Percentiles rank a stretch among this genome's conserved stretches.
These are phyloP conservation scores for Scleromitrula shiraiana DNA, from an alignment of 2,329 filamentous ascomycete species.

Conservation along the genomic window DNA sequence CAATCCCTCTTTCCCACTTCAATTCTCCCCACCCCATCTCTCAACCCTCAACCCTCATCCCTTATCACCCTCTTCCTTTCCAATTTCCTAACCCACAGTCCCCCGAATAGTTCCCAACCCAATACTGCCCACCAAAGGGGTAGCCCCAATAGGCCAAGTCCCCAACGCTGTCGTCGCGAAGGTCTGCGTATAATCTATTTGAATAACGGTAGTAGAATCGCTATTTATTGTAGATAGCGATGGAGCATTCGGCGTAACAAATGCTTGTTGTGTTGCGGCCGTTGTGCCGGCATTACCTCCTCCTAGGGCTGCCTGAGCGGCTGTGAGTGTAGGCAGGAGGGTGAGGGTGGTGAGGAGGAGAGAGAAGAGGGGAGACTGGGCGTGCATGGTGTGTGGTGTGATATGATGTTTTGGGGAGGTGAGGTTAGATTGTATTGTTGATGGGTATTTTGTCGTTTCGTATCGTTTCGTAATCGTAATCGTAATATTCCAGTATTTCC, in stretches of 20 bases:
- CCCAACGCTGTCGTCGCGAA: slow-evolving; percentile 27
- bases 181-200: slow-evolving; percentile 21
- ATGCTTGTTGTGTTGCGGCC: slow-evolving; percentile 3
- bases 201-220: neutral
- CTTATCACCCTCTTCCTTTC: slow-evolving; percentile 7
- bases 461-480: no score
- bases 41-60: neutral
- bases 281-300: neutral
- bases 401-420: neutral
- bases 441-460: neutral
- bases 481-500: no score
- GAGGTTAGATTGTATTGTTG: neutral
- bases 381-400: neutral
- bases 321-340: neutral
- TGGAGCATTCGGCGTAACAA: neutral
- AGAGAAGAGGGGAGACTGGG: neutral
- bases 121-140: slow-evolving; percentile 20
- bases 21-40: neutral
- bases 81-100: slow-evolving; percentile 13
- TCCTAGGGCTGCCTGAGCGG: slow-evolving; percentile 5
- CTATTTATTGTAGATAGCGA: neutral
- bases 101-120: slow-evolving; percentile 23
- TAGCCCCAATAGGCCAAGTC: slow-evolving; percentile 23
- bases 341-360: neutral
- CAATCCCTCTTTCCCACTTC: no score